These are phyloP conservation scores for Musa beccarii DNA, from an alignment of 176 grass and related monocot species.

Conservation along the genomic window DNA sequence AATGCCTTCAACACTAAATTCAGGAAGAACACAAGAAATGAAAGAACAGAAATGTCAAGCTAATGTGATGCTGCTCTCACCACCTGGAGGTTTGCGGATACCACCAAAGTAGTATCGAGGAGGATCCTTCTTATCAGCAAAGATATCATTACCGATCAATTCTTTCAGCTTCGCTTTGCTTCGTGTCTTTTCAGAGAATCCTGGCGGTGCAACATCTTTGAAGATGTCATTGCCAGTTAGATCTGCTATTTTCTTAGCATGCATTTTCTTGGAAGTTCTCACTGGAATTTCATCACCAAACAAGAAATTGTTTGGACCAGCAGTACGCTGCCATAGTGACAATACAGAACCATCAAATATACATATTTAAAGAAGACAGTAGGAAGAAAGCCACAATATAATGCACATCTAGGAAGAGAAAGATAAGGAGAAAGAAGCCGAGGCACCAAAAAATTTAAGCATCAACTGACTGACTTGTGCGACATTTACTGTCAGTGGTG, in stretches of 20 bases:
- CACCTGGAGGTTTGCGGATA: conserved; percentile 88
- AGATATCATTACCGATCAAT: conserved; percentile 85
- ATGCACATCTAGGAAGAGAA: too few relatives aligned
- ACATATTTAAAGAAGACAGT: not conserved
- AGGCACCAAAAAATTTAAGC: not conserved
- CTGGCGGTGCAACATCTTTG: conserved; percentile 33
- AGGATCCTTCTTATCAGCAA: conserved; percentile 59
- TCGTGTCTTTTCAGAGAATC: conserved; percentile 53
- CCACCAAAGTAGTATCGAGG: conserved; percentile 65
- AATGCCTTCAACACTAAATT: too few relatives aligned
- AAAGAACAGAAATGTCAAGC: conserved; percentile 34
- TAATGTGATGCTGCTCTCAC: conserved; percentile 91
- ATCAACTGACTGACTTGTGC: conserved; percentile 12
- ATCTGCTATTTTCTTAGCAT: conserved; percentile 57
- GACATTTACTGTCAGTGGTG: conserved; percentile 35
- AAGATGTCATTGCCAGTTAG: conserved; percentile 83
- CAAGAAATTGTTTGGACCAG: conserved; percentile 41
- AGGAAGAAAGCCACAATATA: not conserved
- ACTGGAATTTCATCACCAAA: conserved; percentile 56
- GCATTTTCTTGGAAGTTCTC: conserved; percentile 75
- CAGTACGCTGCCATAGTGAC: conserved; percentile 9
- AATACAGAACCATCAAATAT: not conserved
- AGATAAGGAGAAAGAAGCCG: not conserved
- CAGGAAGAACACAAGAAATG: too few relatives aligned
- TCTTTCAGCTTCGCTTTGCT: conserved; percentile 88